Evolutionary conservation across 2,329 filamentous ascomycete genomes (phyloP).

Genomic region (Podosphaera aphanis): DNA sequence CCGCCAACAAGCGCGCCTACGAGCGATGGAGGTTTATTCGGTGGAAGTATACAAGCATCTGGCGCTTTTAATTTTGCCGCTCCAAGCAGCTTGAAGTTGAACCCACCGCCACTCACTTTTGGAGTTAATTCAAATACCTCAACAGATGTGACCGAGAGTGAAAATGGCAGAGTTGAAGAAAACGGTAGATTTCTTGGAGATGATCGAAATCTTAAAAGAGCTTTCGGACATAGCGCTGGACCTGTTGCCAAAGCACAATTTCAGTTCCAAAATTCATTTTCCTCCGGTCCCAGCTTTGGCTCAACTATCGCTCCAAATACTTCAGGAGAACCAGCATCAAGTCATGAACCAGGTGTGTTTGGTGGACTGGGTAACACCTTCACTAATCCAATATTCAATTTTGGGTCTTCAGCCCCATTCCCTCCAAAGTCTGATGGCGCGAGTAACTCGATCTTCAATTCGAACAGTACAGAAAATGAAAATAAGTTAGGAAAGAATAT

Average conservation of each 20-base stretch:
- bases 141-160: background rate
- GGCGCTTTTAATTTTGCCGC: constrained; percentile 13
- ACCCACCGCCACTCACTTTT: constrained; percentile 3
- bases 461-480: background rate
- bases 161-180: background rate
- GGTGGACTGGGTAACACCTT: too few species aligned
- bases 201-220: constrained; percentile 8
- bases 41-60: constrained; percentile 10
- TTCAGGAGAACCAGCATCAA: background rate
- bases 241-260: background rate
- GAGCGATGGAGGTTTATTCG: constrained; percentile 11
- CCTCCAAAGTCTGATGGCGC: constrained; percentile 1
- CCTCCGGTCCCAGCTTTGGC: background rate
- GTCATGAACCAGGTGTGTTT: background rate
- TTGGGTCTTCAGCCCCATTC: constrained; percentile 5
- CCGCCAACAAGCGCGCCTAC: background rate
- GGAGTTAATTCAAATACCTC: background rate
- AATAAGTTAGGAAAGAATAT: background rate
- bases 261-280: background rate
- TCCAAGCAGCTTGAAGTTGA: constrained; percentile 5
- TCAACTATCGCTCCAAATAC: background rate
- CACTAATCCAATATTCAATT: constrained; percentile 3
- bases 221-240: constrained; percentile 5
- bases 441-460: constrained; percentile 1
- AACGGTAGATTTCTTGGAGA: constrained; percentile 5